Evolutionary conservation across 1,139 yeast genomes (phyloP).

Genomic region (Lodderomyces jiufengensis): DNA sequence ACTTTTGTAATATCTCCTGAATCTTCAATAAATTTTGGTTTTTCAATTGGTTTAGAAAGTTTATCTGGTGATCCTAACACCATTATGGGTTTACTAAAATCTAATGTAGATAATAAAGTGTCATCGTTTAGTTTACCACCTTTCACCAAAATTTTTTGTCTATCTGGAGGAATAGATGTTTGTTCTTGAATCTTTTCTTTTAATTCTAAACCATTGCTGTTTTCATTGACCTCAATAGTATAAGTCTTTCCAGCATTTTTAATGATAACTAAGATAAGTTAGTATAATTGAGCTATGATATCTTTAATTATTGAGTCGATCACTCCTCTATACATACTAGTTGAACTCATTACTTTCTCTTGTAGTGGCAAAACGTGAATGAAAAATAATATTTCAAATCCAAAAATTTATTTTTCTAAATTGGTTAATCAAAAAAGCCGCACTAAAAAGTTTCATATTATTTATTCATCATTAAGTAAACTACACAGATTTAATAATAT

Average conservation of each 20-base stretch:
- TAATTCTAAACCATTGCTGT: slow-evolving; percentile 63
- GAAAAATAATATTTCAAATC: not conserved
- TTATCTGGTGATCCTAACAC: slow-evolving; percentile 87
- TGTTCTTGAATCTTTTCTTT: slow-evolving; percentile 66
- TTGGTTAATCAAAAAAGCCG: too few relatives aligned
- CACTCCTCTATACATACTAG: slow-evolving; percentile 1
- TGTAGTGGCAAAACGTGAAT: slow-evolving; percentile 5
- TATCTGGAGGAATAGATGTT: slow-evolving; percentile 79
- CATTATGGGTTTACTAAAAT: slow-evolving; percentile 74
- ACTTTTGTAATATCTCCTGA: slow-evolving; percentile 40
- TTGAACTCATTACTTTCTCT: slow-evolving; percentile 2
- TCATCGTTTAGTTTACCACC: slow-evolving; percentile 86
- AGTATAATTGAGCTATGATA: slow-evolving; percentile 1
- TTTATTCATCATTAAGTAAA: slow-evolving; percentile 23
- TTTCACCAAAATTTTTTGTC: slow-evolving; percentile 87
- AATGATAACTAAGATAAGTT: slow-evolving; percentile 36
- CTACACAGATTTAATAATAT: slow-evolving; percentile 70
- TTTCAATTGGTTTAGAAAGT: slow-evolving; percentile 55
- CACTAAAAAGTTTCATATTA: not conserved
- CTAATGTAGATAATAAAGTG: slow-evolving; percentile 37
- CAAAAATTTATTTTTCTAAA: too few relatives aligned
- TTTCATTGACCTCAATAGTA: slow-evolving; percentile 57
- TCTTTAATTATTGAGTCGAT: too few relatives aligned
- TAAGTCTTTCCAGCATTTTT: slow-evolving; percentile 85
- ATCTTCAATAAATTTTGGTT: slow-evolving; percentile 68